Evolutionary conservation across 768 basidiomycete genomes (phyloP).

Genomic region (Coprinopsis sp.): DNA sequence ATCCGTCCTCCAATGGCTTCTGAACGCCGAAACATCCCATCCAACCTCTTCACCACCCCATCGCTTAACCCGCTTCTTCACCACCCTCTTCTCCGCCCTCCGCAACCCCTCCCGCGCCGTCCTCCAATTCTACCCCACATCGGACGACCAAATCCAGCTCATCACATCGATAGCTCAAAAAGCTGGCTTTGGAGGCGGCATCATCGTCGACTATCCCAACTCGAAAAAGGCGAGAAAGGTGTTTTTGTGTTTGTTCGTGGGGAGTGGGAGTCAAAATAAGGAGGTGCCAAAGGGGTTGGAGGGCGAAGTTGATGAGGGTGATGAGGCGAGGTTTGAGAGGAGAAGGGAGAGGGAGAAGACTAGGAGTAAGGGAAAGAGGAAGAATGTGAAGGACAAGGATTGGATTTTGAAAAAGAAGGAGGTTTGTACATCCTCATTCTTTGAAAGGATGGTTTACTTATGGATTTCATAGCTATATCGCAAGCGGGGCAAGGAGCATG

Average conservation of each 20-base stretch:
- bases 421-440: conserved; percentile 33
- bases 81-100: conserved; percentile 82
- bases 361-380: conserved; percentile 62
- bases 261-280: conserved; percentile 60
- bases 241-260: conserved; percentile 90
- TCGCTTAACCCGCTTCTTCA: conserved; percentile 85
- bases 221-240: conserved; percentile 94
- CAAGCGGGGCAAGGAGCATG: conserved; percentile 77
- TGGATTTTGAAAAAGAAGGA: conserved; percentile 99
- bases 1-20: conserved; percentile 97
- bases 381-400: conserved; percentile 68
- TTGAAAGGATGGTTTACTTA: conserved; percentile 6
- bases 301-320: conserved; percentile 55
- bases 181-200: conserved; percentile 94
- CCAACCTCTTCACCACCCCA: conserved; percentile 87
- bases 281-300: conserved; percentile 75
- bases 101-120: conserved; percentile 83
- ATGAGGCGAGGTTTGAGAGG: conserved; percentile 67
- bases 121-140: conserved; percentile 94
- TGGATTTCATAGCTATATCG: conserved; percentile 59
- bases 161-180: conserved; percentile 90
- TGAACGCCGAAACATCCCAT: conserved; percentile 92
- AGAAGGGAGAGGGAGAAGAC: conserved; percentile 64
- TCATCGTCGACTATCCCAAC: conserved; percentile 97
- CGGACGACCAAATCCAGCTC: conserved; percentile 94